phyloP scores from a whole-genome alignment of 2,329 filamentous ascomycete species.

The Fusarium fracticaudum region DNA sequence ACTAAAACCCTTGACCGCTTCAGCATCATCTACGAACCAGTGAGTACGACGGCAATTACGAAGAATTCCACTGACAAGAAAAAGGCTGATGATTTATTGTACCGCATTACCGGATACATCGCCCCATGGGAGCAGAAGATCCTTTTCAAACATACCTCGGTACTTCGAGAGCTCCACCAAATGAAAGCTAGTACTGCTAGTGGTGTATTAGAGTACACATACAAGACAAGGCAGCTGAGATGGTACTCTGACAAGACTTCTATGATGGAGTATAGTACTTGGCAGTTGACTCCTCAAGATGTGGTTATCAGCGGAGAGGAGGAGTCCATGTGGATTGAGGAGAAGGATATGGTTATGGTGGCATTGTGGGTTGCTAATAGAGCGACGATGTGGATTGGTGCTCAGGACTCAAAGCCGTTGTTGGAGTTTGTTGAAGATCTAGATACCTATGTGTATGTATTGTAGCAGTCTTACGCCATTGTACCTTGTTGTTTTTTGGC shows the following conservation, averaged over 20 bases:
- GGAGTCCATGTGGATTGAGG: neutral
- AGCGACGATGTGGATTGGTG: neutral
- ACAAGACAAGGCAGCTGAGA: neutral
- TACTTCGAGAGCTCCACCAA: neutral
- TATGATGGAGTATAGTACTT: neutral
- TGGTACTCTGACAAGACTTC: neutral
- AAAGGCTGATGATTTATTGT: neutral
- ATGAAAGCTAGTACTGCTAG: accelerated
- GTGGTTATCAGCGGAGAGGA: accelerated
- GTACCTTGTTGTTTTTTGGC: no score
- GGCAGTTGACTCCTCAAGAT: neutral
- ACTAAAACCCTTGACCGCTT: accelerated
- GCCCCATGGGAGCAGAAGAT: neutral
- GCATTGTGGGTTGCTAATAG: neutral
- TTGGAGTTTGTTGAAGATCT: neutral
- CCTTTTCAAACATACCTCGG: neutral
- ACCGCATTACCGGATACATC: neutral
- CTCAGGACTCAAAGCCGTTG: neutral
- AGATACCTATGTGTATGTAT: neutral
- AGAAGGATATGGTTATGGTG: neutral
- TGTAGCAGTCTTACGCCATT: no score
- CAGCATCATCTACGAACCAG: neutral
- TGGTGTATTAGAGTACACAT: neutral
- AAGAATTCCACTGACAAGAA: accelerated
- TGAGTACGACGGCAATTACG: accelerated